Evolutionary conservation across 148 eudicot species (phyloP).

Genomic region (Salicornia ramosissima): DNA sequence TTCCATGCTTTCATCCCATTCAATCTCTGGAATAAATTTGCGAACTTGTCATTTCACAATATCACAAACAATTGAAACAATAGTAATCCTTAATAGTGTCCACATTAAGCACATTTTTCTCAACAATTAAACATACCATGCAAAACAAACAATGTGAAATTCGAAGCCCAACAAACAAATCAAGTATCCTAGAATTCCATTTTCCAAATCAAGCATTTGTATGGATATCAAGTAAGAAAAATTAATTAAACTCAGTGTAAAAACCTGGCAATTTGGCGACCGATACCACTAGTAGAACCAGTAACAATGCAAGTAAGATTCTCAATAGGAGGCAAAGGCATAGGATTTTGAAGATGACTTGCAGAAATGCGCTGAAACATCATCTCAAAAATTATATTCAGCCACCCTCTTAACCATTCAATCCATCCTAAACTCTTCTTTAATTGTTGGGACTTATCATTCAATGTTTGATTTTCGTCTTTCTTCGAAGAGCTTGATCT

Average conservation of each 20-base stretch:
- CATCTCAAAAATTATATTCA: conserved; percentile 57
- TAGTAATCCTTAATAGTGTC: too few species aligned
- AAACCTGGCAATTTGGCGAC: conserved; percentile 78
- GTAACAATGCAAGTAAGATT: conserved; percentile 73
- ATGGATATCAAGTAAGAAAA: neutral
- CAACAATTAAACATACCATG: neutral
- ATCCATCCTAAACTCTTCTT: conserved; percentile 77
- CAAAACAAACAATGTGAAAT: neutral
- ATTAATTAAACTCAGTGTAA: neutral
- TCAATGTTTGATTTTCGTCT: neutral
- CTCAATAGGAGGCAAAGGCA: conserved; percentile 77
- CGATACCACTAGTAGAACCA: conserved; percentile 90
- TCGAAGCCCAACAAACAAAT: conserved; percentile 2
- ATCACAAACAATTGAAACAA: too few species aligned
- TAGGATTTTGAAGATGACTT: conserved; percentile 67
- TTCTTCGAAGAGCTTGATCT: neutral
- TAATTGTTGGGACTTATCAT: neutral
- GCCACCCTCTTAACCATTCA: conserved; percentile 83
- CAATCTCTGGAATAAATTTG: too few species aligned
- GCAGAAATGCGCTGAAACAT: conserved; percentile 81
- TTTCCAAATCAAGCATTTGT: neutral
- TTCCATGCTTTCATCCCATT: too few species aligned
- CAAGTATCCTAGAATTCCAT: too few species aligned
- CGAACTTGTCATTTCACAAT: too few species aligned
- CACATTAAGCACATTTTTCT: neutral